Base-by-base conservation (phyloP, 1,139 yeast species). In the Suhomyces panamericanus region DNA sequence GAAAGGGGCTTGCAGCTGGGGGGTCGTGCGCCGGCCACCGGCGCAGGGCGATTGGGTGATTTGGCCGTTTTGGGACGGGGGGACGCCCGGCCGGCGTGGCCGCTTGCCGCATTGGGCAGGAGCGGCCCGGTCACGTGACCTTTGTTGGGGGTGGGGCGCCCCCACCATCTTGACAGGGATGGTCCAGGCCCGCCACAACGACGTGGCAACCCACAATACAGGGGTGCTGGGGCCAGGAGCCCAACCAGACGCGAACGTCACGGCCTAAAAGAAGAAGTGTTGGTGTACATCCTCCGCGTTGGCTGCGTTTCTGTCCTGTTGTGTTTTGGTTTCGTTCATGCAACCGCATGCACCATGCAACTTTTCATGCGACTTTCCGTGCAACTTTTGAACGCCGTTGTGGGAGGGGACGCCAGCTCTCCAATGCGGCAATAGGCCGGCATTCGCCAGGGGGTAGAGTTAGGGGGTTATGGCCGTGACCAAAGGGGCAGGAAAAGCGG, bases 1-100 rank as follows among this genome's bases (percentile, higher is more conserved):
- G 47, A 43, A 44, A 44, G 39, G 44, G 48, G 48, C 43, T 37
- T 22, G 28, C 29, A 12, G n/a, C 29, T 3, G 35, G 10, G 38
- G 10, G 38, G 44, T 41, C 42, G 44, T 41, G 48, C 27, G 44
- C 40, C 28, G 24, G 8, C 24, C 28, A 13, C 16, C n/a, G 31
- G 15, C 16, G 35, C 22, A 16, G 20, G 32, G 17, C 38, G 38
- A 28, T 27, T 27, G 38, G 38, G 32, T 17, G 32, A 27, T 28
- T 26, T 26, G 38, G 38, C 36, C 38, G 38, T 10, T 35, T 35
- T 35, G 38, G 31, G 32, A 9, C 20, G 27, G 14, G 11, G 29
- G 31, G 38, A 31, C n/a, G 29, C 29, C 16, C 15, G n/a, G 5
- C 29, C 3, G 29, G 29, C 29, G 29, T 26, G 29, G 29, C 29